A percentile compares a stretch with the other conserved stretches of the same genome.
Conservation (phyloP, 2,329 filamentous ascomycete species). For the Penicillium sclerotiorum region DNA sequence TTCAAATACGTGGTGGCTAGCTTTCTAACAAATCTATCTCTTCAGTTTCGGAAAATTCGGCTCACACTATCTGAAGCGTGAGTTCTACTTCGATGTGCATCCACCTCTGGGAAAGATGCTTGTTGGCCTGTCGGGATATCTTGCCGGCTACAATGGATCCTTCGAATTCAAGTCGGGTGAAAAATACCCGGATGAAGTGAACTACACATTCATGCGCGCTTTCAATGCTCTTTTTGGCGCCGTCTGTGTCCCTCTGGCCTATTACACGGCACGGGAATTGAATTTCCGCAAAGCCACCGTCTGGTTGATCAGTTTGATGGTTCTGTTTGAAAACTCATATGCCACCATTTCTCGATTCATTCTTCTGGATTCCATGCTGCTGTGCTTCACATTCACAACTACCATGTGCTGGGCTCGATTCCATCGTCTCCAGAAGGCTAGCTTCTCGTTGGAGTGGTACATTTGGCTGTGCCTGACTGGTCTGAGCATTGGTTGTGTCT, state of each 20-base stretch:
- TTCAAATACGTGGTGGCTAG: no score
- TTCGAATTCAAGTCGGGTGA: slow-evolving; percentile 99
- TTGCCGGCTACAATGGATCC: slow-evolving; percentile 97
- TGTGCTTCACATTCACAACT: slow-evolving; percentile 98
- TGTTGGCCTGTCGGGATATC: slow-evolving; percentile 90
- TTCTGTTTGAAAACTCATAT: slow-evolving; percentile 98
- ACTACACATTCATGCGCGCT: slow-evolving; percentile 97
- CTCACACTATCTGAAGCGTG: slow-evolving; percentile 97
- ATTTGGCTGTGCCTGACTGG: slow-evolving; percentile 92
- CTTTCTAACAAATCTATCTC: slow-evolving; percentile 2
- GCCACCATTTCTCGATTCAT: slow-evolving; percentile 99
- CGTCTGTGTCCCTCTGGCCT: slow-evolving; percentile 87
- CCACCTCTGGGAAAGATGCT: slow-evolving; percentile 98
- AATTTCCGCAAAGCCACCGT: slow-evolving; percentile 83
- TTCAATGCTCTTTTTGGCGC: slow-evolving; percentile 97
- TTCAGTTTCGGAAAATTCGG: slow-evolving; percentile 75
- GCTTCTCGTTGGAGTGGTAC: slow-evolving; percentile 91
- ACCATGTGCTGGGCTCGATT: slow-evolving; percentile 97
- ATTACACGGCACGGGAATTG: slow-evolving; percentile 90
- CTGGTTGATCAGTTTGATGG: slow-evolving; percentile 95
- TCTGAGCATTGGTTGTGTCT: slow-evolving; percentile 94
- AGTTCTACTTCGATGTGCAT: slow-evolving; percentile 98
- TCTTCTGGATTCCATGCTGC: slow-evolving; percentile 95
- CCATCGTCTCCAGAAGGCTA: slow-evolving; percentile 80
- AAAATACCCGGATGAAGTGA: slow-evolving; percentile 86